Evolutionary conservation across 306 rosid genomes (phyloP).

Genomic region (Quercus suber): DNA sequence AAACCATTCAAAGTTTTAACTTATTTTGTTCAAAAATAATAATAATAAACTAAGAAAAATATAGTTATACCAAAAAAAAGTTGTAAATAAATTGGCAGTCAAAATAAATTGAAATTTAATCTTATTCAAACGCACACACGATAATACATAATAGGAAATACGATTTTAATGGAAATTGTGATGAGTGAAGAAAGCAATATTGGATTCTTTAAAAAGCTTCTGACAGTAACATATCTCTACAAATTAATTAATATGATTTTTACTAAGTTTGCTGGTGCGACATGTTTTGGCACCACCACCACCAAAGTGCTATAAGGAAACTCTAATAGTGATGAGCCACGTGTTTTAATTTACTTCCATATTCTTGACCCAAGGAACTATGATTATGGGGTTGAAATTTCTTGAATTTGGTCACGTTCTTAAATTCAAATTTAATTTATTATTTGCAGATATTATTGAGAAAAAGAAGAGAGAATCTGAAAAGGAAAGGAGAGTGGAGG

Average conservation of each 20-base stretch:
- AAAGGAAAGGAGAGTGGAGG: too few species aligned
- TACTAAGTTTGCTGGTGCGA: constrained; percentile 9
- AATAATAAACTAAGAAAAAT: too few species aligned
- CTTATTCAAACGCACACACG: too few species aligned
- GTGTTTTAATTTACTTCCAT: constrained; percentile 10
- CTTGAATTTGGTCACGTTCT: constrained; percentile 24
- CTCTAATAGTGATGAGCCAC: constrained; percentile 9
- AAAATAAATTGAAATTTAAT: too few species aligned
- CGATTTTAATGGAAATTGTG: too few species aligned
- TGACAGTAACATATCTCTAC: constrained; percentile 19
- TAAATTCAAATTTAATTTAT: background rate
- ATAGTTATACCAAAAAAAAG: too few species aligned
- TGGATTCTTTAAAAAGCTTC: constrained; percentile 4
- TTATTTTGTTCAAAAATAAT: too few species aligned
- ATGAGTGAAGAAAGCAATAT: background rate
- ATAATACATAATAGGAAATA: too few species aligned
- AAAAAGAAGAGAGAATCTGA: too few species aligned
- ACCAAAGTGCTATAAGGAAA: constrained; percentile 6
- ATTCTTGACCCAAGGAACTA: constrained; percentile 14
- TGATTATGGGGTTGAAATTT: constrained; percentile 31
- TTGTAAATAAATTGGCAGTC: too few species aligned
- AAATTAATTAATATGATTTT: constrained; percentile 1
- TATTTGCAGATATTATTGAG: too few species aligned
- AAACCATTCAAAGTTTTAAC: too few species aligned
- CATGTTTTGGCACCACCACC: constrained; percentile 17